Conservation (phyloP, 2,329 filamentous ascomycete genomes). For the Bipolaris cookei region DNA sequence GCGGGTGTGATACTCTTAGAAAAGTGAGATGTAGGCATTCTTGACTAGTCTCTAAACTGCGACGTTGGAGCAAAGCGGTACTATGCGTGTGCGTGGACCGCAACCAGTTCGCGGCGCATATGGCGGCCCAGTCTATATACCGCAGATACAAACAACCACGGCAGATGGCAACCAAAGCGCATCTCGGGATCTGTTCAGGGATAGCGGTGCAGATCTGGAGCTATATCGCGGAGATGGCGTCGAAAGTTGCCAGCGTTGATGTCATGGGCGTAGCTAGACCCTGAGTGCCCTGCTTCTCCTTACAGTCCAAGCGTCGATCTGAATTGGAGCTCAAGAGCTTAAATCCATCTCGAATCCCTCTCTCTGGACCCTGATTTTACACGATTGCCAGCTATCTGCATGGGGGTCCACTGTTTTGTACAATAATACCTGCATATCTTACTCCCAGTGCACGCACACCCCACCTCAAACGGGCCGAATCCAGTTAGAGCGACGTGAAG, state of each 20-base stretch:
- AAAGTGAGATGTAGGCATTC: neutral
- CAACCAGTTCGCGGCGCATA: neutral
- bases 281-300: slow-evolving; percentile 11
- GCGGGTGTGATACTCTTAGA: neutral
- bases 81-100: neutral
- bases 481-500: slow-evolving; percentile 8
- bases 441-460: slow-evolving; percentile 9
- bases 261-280: slow-evolving; percentile 13
- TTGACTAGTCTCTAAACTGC: neutral
- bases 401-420: neutral
- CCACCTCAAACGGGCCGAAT: slow-evolving; percentile 10
- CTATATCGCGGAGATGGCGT: slow-evolving; percentile 4
- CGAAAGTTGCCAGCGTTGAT: slow-evolving; percentile 8
- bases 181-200: slow-evolving; percentile 1
- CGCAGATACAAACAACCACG: neutral
- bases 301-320: slow-evolving; percentile 4
- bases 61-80: neutral
- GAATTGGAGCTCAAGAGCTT: slow-evolving; percentile 9
- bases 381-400: neutral
- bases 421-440: neutral
- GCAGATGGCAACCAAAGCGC: neutral
- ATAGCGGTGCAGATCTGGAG: slow-evolving; percentile 13
- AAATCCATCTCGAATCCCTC: slow-evolving; percentile 14
- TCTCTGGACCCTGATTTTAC: slow-evolving; percentile 16
- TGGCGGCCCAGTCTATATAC: neutral